Conservation (phyloP, 768 basidiomycete genomes). For the Amyloporia xantha region DNA sequence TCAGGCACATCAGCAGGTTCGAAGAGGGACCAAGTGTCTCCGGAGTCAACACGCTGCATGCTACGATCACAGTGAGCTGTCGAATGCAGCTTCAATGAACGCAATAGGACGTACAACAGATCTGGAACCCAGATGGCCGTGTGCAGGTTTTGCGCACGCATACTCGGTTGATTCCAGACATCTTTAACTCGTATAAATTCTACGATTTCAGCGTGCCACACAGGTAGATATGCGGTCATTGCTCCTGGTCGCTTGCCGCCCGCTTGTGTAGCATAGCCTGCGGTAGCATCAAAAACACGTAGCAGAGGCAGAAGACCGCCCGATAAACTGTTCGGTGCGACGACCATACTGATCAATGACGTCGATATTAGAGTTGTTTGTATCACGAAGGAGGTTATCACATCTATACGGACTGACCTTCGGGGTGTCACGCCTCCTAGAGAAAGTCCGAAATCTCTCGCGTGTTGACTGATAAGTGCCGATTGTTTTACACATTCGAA, state of each 20-base stretch:
- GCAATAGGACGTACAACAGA: constrained; percentile 66
- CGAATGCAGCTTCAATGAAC: background rate
- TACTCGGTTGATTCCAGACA: constrained; percentile 98
- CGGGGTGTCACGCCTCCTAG: too few relatives aligned
- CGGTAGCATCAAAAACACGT: constrained; percentile 94
- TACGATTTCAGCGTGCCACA: constrained; percentile 97
- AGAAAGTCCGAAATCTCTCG: constrained; percentile 98
- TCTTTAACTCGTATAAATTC: constrained; percentile 97
- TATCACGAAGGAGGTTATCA: constrained; percentile 92
- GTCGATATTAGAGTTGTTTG: constrained; percentile 63
- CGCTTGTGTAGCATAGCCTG: constrained; percentile 97
- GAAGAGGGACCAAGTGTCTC: constrained; percentile 92
- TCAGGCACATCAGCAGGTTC: constrained; percentile 95
- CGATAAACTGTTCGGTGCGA: constrained; percentile 97
- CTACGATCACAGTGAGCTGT: constrained; percentile 30
- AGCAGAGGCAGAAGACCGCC: constrained; percentile 99
- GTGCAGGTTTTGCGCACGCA: constrained; percentile 93
- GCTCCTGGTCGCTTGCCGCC: constrained; percentile 99
- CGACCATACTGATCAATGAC: constrained; percentile 32
- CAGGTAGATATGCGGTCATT: constrained; percentile 98
- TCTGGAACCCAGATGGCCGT: constrained; percentile 98
- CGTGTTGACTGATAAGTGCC: constrained; percentile 99
- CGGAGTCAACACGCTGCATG: constrained; percentile 94
- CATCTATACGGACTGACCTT: constrained; percentile 92
- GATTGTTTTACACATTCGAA: constrained; percentile 98